These are phyloP conservation scores for Monilinia polystroma DNA, from an alignment of 2,329 filamentous ascomycete species.

Conservation along the genomic window DNA sequence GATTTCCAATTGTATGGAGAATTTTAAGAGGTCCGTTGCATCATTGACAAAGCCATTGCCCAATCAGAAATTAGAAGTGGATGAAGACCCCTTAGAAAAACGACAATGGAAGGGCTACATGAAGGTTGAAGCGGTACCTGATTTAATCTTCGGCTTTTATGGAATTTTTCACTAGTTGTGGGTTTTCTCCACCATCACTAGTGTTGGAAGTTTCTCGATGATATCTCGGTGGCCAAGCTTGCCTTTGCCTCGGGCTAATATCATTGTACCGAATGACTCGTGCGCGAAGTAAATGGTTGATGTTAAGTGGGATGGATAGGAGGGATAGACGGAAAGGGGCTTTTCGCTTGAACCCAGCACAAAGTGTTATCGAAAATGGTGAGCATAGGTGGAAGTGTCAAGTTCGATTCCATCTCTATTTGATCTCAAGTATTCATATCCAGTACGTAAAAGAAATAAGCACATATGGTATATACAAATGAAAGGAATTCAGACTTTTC, in stretches of 20 bases:
- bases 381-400: neutral
- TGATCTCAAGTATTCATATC: neutral
- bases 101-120: neutral
- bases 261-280: neutral
- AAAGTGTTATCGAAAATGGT: neutral
- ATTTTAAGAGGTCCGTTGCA: neutral
- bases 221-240: neutral
- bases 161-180: neutral
- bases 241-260: neutral
- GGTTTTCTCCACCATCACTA: constrained; percentile 7
- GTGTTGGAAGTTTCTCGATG: constrained; percentile 6
- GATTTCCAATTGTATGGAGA: constrained; percentile 1
- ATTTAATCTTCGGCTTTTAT: neutral
- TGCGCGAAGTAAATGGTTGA: neutral
- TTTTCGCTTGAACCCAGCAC: constrained; percentile 6
- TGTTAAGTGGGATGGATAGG: neutral
- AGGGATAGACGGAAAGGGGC: neutral
- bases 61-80: neutral
- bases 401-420: neutral
- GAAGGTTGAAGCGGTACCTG: neutral
- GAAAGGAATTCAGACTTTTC: constrained; percentile 1
- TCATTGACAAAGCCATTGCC: neutral
- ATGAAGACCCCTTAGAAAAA: neutral
- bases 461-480: constrained; percentile 10
- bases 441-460: neutral